Percentiles rank a stretch among this genome's conserved stretches.
These are phyloP conservation scores for Epichloe elymi DNA, from an alignment of 2,329 filamentous ascomycete genomes.

Conservation along the genomic window DNA sequence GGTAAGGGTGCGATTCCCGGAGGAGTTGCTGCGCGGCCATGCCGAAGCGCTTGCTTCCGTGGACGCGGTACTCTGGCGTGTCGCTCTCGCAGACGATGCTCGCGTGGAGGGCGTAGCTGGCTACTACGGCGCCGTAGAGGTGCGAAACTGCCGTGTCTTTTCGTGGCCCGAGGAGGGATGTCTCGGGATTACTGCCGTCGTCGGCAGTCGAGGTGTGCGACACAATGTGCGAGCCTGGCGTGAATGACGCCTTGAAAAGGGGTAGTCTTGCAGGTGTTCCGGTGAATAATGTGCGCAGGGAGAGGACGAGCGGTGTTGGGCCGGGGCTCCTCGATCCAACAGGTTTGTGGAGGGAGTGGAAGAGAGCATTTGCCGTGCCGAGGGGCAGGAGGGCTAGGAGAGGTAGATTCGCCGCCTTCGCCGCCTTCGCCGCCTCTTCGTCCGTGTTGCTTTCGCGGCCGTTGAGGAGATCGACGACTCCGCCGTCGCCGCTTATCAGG, in stretches of 20 bases:
- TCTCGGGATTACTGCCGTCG: constrained; percentile 1
- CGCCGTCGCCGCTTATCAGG: constrained; percentile 79
- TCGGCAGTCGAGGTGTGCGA: constrained; percentile 16
- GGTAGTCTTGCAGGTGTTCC: constrained; percentile 44
- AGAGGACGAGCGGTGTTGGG: constrained; percentile 32
- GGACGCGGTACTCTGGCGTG: constrained; percentile 63
- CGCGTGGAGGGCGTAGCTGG: constrained; percentile 82
- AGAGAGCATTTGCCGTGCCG: constrained; percentile 53
- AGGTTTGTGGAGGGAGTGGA: constrained; percentile 48
- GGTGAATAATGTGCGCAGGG: constrained; percentile 44
- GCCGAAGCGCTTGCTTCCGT: constrained; percentile 65
- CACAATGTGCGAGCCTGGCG: constrained; percentile 39
- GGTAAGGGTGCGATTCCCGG: constrained; percentile 37
- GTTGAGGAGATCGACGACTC: constrained; percentile 72
- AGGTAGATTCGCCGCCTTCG: constrained; percentile 17
- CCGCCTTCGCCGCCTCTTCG: neutral
- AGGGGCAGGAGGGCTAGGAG: constrained; percentile 44
- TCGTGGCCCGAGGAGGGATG: constrained; percentile 11
- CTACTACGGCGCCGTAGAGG: constrained; percentile 68
- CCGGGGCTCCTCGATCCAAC: constrained; percentile 27
- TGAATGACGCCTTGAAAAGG: constrained; percentile 48
- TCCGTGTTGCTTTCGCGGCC: constrained; percentile 17
- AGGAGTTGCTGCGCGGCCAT: constrained; percentile 73
- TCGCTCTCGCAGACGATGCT: constrained; percentile 85
- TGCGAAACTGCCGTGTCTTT: constrained; percentile 21